phyloP scores from a whole-genome alignment of 1,284 basidiomycete genomes.

The Ustilago esculenta region DNA sequence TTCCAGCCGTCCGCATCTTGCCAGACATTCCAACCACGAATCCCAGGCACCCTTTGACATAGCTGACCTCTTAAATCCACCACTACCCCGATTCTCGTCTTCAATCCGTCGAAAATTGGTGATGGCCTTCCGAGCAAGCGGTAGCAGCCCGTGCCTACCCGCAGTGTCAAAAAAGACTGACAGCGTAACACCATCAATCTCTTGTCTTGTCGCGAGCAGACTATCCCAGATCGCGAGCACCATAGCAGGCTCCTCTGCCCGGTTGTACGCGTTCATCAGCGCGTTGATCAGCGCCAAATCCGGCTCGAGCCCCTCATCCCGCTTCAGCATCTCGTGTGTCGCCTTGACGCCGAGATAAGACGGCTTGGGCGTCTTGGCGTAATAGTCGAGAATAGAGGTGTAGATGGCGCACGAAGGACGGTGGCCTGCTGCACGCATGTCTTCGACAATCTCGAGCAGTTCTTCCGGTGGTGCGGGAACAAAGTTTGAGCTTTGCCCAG shows the following conservation, averaged over 20 bases:
- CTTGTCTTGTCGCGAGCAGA: conserved; percentile 69
- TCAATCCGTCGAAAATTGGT: conserved; percentile 27
- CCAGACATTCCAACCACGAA: conserved; percentile 86
- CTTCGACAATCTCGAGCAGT: conserved; percentile 81
- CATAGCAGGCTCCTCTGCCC: conserved; percentile 76
- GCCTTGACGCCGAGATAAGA: conserved; percentile 70
- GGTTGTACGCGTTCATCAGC: conserved; percentile 88
- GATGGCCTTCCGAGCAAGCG: conserved; percentile 31
- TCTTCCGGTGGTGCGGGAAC: conserved; percentile 73
- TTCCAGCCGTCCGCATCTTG: conserved; percentile 75
- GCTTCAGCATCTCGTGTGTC: conserved; percentile 79
- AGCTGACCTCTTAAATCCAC: conserved; percentile 71
- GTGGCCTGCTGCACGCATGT: conserved; percentile 79
- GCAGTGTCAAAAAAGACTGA: conserved; percentile 87
- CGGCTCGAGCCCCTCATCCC: conserved; percentile 79
- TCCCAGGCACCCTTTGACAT: conserved; percentile 76
- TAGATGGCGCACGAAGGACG: conserved; percentile 75
- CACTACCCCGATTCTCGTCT: conserved; percentile 71
- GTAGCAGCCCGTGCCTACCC: conserved; percentile 71
- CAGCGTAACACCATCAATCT: conserved; percentile 75
- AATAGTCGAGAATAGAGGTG: conserved; percentile 75
- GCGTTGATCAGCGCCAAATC: conserved; percentile 83
- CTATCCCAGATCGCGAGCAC: conserved; percentile 84
- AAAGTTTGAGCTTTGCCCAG: not conserved
- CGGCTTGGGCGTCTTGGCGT: conserved; percentile 58